A percentile compares a stretch with the other conserved stretches of the same genome.
These are phyloP conservation scores for Clarireedia sp. DNA, from an alignment of 2,329 filamentous ascomycete genomes.

Conservation along the genomic window DNA sequence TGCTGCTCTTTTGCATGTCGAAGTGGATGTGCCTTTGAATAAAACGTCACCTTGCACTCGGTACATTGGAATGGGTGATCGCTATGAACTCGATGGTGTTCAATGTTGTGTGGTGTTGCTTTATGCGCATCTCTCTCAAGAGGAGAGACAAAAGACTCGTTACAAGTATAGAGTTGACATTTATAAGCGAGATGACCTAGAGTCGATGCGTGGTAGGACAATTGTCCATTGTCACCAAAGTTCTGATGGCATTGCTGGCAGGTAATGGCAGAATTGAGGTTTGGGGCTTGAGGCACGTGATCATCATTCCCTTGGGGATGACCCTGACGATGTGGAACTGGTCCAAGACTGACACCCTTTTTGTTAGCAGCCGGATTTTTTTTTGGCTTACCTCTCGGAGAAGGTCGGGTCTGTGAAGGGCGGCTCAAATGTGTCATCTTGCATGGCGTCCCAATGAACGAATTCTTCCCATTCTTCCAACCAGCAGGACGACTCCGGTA, in stretches of 20 bases:
- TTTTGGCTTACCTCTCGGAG: background rate
- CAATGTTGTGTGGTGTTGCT: background rate
- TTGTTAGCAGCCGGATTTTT: background rate
- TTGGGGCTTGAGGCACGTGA: background rate
- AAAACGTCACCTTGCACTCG: constrained; percentile 6
- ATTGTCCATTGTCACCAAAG: background rate
- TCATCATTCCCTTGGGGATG: background rate
- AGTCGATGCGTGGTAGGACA: background rate
- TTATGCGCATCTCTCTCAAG: background rate
- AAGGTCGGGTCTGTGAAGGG: background rate
- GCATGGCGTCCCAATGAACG: background rate
- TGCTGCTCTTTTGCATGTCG: constrained; percentile 12
- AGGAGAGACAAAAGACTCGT: background rate
- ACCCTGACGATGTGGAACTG: no score
- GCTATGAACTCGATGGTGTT: background rate
- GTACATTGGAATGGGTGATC: background rate
- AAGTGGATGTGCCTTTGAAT: constrained; percentile 11
- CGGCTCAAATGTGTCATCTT: background rate
- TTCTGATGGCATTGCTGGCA: background rate
- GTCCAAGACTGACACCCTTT: background rate
- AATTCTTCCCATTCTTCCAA: background rate
- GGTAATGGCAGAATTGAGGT: background rate
- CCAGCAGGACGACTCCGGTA: background rate
- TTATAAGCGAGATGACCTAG: background rate
- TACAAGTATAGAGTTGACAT: background rate